Evolutionary conservation across 1,284 basidiomycete species (phyloP).

Genomic region (Porodaedalea pini): DNA sequence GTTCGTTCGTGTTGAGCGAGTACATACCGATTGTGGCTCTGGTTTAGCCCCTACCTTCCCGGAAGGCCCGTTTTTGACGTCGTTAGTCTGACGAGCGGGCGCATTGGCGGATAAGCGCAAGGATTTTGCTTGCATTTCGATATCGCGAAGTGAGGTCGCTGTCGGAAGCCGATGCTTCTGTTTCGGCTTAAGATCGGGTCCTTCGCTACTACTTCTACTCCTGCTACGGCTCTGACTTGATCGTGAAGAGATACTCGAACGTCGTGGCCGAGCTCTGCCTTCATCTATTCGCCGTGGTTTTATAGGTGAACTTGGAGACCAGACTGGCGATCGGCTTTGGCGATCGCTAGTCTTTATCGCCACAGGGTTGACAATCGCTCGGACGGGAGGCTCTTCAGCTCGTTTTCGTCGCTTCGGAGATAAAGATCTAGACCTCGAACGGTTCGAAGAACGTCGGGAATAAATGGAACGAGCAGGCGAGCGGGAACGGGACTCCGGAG

Average conservation of each 20-base stretch:
- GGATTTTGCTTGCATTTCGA: slow-evolving; percentile 29
- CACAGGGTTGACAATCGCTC: slow-evolving; percentile 17
- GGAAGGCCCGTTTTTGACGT: neutral
- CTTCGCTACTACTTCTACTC: slow-evolving; percentile 52
- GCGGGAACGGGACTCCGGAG: slow-evolving; percentile 39
- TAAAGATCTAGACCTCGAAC: slow-evolving; percentile 58
- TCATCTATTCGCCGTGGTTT: slow-evolving; percentile 23
- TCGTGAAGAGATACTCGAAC: slow-evolving; percentile 44
- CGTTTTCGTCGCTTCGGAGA: slow-evolving; percentile 50
- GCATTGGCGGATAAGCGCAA: slow-evolving; percentile 8
- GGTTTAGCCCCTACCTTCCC: neutral
- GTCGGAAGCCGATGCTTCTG: slow-evolving; percentile 63
- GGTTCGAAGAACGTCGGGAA: slow-evolving; percentile 62
- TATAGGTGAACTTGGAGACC: slow-evolving; percentile 14
- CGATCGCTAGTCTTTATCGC: neutral
- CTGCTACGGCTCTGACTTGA: slow-evolving; percentile 46
- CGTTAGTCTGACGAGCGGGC: neutral
- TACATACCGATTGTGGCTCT: slow-evolving; percentile 4
- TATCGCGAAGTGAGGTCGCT: slow-evolving; percentile 41
- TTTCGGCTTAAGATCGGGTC: slow-evolving; percentile 45
- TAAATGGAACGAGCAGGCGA: slow-evolving; percentile 59
- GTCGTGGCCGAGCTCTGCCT: slow-evolving; percentile 32
- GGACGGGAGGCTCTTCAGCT: slow-evolving; percentile 17
- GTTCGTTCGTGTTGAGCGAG: neutral
- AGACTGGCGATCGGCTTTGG: slow-evolving; percentile 3